These are phyloP conservation scores for Vanderwaltozyma verrucispora DNA, from an alignment of 805 yeast genomes.

Conservation along the genomic window DNA sequence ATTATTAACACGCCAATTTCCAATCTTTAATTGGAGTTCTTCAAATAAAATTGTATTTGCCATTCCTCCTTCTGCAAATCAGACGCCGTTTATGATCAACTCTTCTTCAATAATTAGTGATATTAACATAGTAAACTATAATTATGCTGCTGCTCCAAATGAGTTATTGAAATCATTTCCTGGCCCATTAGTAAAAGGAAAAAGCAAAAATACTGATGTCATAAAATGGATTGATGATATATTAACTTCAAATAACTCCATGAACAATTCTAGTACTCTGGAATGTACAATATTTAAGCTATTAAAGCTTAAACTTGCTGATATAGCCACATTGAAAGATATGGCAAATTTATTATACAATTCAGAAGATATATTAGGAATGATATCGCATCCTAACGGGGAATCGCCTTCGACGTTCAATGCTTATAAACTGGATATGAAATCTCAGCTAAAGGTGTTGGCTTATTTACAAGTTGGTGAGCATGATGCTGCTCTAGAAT, in stretches of 20 bases:
- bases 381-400: no score
- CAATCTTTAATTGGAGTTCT: slow-evolving; percentile 59
- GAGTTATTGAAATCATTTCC: slow-evolving; percentile 28
- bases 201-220: slow-evolving; percentile 54
- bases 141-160: slow-evolving; percentile 27
- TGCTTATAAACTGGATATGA: slow-evolving; percentile 33
- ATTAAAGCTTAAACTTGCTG: slow-evolving; percentile 17
- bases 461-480: slow-evolving; percentile 48
- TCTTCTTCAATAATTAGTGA: slow-evolving; percentile 5
- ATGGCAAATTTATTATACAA: slow-evolving; percentile 27
- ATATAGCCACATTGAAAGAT: slow-evolving; percentile 24
- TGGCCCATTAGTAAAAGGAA: slow-evolving; percentile 43
- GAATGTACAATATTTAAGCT: slow-evolving; percentile 18
- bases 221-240: slow-evolving; percentile 54
- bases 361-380: slow-evolving; percentile 4
- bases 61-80: slow-evolving; percentile 29
- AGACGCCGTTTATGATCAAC: slow-evolving; percentile 10
- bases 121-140: slow-evolving; percentile 31
- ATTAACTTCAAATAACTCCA: slow-evolving; percentile 14
- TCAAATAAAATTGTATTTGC: slow-evolving; percentile 36
- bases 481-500: slow-evolving; percentile 51
- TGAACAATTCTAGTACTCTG: slow-evolving; percentile 9
- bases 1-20: slow-evolving; percentile 54
- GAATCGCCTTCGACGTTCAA: slow-evolving; percentile 13
- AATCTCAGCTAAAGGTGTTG: slow-evolving; percentile 24